Conservation (phyloP, 208 protist genomes). For the Leptomonas seymouri region DNA sequence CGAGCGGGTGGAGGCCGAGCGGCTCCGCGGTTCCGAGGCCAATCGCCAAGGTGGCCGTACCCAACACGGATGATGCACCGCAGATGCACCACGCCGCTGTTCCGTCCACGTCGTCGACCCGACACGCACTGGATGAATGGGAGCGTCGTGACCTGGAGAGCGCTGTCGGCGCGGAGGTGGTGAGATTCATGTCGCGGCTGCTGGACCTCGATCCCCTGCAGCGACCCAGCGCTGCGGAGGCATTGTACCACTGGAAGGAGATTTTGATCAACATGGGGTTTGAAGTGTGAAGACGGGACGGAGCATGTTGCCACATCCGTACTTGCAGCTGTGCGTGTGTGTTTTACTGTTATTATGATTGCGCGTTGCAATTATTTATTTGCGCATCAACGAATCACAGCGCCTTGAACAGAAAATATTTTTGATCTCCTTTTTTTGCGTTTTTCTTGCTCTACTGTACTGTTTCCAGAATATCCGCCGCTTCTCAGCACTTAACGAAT, state of each 20-base stretch:
- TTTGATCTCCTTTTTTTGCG: too few relatives aligned
- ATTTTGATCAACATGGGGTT: constrained; percentile 38
- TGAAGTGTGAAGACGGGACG: neutral
- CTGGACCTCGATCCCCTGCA: constrained; percentile 65
- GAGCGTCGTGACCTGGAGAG: constrained; percentile 47
- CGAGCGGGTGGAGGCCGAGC: constrained; percentile 2
- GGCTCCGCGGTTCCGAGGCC: neutral
- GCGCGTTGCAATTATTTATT: too few relatives aligned
- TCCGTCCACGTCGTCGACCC: constrained; percentile 1
- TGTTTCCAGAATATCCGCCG: too few relatives aligned
- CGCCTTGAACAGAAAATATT: too few relatives aligned
- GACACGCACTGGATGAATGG: constrained; percentile 52
- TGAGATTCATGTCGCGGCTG: constrained; percentile 57
- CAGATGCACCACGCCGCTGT: neutral
- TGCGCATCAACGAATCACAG: too few relatives aligned
- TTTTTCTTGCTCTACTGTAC: too few relatives aligned
- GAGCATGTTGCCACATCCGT: too few relatives aligned
- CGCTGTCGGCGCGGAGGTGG: constrained; percentile 47
- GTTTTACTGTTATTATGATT: too few relatives aligned
- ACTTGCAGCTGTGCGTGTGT: too few relatives aligned
- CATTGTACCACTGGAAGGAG: constrained; percentile 58
- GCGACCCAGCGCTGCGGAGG: constrained; percentile 62
- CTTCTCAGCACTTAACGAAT: too few relatives aligned
- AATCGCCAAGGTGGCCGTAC: neutral
- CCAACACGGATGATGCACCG: neutral